Conservation (phyloP, 2,329 filamentous ascomycete genomes). For the Lithohypha guttulata region DNA sequence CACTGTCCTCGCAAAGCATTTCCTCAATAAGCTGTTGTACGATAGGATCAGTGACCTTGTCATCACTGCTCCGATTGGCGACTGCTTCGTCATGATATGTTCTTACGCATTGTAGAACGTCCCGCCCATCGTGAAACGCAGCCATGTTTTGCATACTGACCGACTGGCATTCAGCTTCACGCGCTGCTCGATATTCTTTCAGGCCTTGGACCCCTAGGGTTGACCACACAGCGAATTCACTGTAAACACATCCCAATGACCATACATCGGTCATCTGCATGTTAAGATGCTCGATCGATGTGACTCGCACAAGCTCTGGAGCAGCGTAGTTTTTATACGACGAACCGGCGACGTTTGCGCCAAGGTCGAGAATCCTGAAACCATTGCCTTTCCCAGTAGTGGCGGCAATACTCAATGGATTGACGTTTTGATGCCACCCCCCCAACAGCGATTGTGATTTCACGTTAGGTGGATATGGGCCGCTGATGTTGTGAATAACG, state of each 20-base stretch:
- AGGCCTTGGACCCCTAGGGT: slow-evolving; percentile 16
- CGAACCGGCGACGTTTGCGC: slow-evolving; percentile 4
- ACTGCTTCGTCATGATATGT: slow-evolving; percentile 17
- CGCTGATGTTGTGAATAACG: slow-evolving; percentile 14
- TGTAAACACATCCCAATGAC: slow-evolving; percentile 27
- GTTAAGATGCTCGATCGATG: slow-evolving; percentile 3
- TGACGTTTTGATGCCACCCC: slow-evolving; percentile 28
- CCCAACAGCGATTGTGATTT: background rate
- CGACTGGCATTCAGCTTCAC: slow-evolving; percentile 12
- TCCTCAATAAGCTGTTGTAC: slow-evolving; percentile 9
- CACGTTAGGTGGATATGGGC: slow-evolving; percentile 1
- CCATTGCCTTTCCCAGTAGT: slow-evolving; percentile 19
- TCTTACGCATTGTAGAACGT: slow-evolving; percentile 21
- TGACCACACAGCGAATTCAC: slow-evolving; percentile 23
- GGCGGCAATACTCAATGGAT: slow-evolving; percentile 26
- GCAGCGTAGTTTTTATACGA: slow-evolving; percentile 11
- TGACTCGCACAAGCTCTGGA: slow-evolving; percentile 24
- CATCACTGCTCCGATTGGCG: slow-evolving; percentile 13
- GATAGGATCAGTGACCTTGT: slow-evolving; percentile 19
- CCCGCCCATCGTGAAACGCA: slow-evolving; percentile 15
- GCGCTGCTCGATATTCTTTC: slow-evolving; percentile 16
- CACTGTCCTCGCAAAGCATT: slow-evolving; percentile 8
- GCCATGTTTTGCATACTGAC: slow-evolving; percentile 4
- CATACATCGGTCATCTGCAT: slow-evolving; percentile 24
- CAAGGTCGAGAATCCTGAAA: slow-evolving; percentile 27